phyloP scores from a whole-genome alignment of 106 monocot species.

The Dioscorea alata region DNA sequence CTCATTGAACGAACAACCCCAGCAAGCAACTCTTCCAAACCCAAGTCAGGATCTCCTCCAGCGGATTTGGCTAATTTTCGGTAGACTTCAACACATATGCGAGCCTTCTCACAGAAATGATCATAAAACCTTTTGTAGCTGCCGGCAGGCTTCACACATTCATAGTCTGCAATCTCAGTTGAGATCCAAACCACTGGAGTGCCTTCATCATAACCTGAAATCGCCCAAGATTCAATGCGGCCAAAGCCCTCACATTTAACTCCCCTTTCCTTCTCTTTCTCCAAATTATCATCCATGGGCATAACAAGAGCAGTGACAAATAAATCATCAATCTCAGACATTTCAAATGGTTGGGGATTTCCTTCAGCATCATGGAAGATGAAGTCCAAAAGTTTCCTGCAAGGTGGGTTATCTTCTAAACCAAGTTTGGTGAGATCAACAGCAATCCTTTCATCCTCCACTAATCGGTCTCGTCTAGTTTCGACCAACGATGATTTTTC shows the following conservation, averaged over 20 bases:
- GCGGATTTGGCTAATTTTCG: slow-evolving; percentile 52
- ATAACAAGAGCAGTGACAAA: slow-evolving; percentile 80
- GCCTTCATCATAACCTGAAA: slow-evolving; percentile 99
- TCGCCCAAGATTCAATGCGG: slow-evolving; percentile 83
- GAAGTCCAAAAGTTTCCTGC: slow-evolving; percentile 81
- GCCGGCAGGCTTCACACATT: slow-evolving; percentile 84
- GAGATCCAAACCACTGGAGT: slow-evolving; percentile 76
- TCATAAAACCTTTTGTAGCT: slow-evolving; percentile 73
- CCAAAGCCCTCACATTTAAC: slow-evolving; percentile 94
- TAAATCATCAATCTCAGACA: slow-evolving; percentile 83
- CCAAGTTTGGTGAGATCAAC: slow-evolving; percentile 65
- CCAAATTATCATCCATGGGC: slow-evolving; percentile 86
- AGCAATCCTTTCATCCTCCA: slow-evolving; percentile 70
- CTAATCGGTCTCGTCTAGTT: slow-evolving; percentile 36
- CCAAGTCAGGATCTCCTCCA: slow-evolving; percentile 77
- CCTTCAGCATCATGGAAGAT: slow-evolving; percentile 85
- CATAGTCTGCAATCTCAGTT: slow-evolving; percentile 85
- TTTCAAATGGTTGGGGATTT: slow-evolving; percentile 82
- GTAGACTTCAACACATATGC: slow-evolving; percentile 70
- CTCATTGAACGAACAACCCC: slow-evolving; percentile 76
- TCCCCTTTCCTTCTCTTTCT: slow-evolving; percentile 68
- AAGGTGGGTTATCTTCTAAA: slow-evolving; percentile 59
- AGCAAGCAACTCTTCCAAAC: slow-evolving; percentile 85
- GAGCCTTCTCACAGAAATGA: slow-evolving; percentile 76
- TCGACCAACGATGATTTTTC: slow-evolving; percentile 33